Evolutionary conservation across 306 rosid species (phyloP).

Genomic region (Vachellia collinsii): DNA sequence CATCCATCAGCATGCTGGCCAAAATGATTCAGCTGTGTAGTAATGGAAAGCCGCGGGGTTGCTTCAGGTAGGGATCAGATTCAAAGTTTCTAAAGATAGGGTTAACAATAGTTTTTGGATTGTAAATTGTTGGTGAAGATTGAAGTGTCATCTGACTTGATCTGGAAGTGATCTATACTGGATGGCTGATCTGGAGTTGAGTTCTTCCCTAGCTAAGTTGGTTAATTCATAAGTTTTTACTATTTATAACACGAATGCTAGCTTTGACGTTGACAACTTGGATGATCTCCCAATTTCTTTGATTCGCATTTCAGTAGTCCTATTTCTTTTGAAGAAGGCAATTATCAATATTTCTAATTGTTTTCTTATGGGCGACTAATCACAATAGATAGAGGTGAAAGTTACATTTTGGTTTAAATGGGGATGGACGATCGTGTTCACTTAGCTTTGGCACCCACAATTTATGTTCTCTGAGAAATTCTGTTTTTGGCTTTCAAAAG

Average conservation of each 20-base stretch:
- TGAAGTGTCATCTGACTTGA: not conserved
- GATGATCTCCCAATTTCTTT: slow-evolving; percentile 7
- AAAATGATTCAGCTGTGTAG: slow-evolving; percentile 11
- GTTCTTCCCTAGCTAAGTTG: slow-evolving; percentile 18
- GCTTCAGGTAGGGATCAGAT: slow-evolving; percentile 4
- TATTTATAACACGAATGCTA: not conserved
- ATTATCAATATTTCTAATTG: not conserved
- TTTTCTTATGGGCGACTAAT: not conserved
- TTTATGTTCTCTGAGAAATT: not conserved
- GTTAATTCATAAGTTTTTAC: not conserved
- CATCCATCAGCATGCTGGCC: not conserved
- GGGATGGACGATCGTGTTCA: slow-evolving; percentile 11
- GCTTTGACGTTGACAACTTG: not conserved
- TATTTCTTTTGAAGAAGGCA: not conserved
- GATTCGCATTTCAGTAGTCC: not conserved
- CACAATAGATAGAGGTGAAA: slow-evolving; percentile 1
- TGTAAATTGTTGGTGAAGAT: slow-evolving; percentile 13
- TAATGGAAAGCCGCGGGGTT: slow-evolving; percentile 10
- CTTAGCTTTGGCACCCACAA: not conserved
- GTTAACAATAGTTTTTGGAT: slow-evolving; percentile 2
- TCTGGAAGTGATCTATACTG: slow-evolving; percentile 2
- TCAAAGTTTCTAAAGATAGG: slow-evolving; percentile 24
- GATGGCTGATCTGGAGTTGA: slow-evolving; percentile 8
- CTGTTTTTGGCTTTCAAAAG: not conserved
- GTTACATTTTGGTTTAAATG: slow-evolving; percentile 9